These are phyloP conservation scores for Letharia lupina DNA, from an alignment of 495 filamentous ascomycete genomes.

Conservation along the genomic window DNA sequence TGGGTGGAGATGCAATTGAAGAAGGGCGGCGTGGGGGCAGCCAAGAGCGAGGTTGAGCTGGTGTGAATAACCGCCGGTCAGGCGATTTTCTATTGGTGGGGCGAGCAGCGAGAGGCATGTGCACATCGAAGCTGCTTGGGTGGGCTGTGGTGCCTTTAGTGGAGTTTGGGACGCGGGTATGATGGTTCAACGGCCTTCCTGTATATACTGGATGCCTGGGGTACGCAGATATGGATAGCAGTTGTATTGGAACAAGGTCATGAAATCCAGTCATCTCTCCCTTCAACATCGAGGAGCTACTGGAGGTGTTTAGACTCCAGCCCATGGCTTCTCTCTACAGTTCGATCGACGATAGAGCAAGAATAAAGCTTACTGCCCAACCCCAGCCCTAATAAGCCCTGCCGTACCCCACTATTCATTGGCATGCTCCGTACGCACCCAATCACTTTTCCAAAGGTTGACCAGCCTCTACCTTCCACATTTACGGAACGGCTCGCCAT, in stretches of 20 bases:
- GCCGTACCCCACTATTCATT: no score
- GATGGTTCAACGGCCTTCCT: conserved; percentile 1
- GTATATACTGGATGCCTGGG: not conserved
- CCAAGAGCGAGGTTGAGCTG: conserved; percentile 21
- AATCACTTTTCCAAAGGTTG: no score
- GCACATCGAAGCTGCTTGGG: conserved; percentile 1
- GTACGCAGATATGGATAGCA: not conserved
- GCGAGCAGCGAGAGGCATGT: not conserved
- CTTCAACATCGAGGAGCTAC: not conserved
- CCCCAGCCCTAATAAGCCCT: no score
- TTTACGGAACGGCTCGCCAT: not conserved
- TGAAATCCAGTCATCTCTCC: not conserved
- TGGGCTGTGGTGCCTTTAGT: conserved; percentile 10
- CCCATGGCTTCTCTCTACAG: not conserved
- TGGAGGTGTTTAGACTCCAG: not conserved
- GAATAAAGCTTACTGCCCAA: no score
- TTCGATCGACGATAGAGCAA: not conserved
- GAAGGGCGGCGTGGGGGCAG: conserved; percentile 27
- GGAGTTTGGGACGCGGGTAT: not conserved
- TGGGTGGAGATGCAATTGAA: conserved; percentile 36
- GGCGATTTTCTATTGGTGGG: no score
- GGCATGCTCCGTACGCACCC: no score
- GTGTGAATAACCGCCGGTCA: conserved; percentile 2
- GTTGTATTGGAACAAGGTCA: not conserved
- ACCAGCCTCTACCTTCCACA: not conserved